Base-by-base conservation (phyloP, 2,329 filamentous ascomycete genomes). In the Colletotrichum liaoningense region DNA sequence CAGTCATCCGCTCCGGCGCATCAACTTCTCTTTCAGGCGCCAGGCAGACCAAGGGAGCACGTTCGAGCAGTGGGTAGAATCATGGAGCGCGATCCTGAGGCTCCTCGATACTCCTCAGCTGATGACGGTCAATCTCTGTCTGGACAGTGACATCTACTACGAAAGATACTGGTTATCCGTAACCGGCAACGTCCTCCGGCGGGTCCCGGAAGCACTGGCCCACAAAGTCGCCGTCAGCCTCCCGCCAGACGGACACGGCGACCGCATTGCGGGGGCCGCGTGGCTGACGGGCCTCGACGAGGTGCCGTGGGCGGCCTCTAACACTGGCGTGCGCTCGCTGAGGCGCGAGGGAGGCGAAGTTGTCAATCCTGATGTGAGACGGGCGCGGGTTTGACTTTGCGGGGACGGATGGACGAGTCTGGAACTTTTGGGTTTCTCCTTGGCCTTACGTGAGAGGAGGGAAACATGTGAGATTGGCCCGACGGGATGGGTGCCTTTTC, bases 201-300 rank as follows among this genome's bases (percentile, higher is more conserved):
- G 67, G 19, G 52, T 73, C 9, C 60, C 70, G 42, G 60, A 70
- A 35, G 55, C 60, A 22, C 66, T 73, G 70, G 42, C 60, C 60
- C 66, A 73, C 70, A 73, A 70, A 30, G 55, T 57, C 55, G 70
- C 70, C 66, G 67, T 73, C 46, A 70, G 46, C 16, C 60, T 70
- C n/a, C 70, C 70, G 60, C 70, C 60, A n/a, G 54, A 70, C 70
- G 70, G 67, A 4, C 59, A 69, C 1, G 57, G 69, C 22, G 69
- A 72, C 52, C 69, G 69, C 6, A 52, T 6, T n/a, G 63, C 35
- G 24, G 70, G 24, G 54, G 7, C 55, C 24, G 28, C 14, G 60
- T 70, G 67, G 70, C 46, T 65, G 55, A 38, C 52, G 14, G 30
- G 56, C 0, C 3, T 72, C 5, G 54, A 69, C 12, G 54, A 55